A percentile compares a stretch with the other conserved stretches of the same genome.
phyloP scores from a whole-genome alignment of 768 basidiomycete genomes.

The Trametes cinnabarina region DNA sequence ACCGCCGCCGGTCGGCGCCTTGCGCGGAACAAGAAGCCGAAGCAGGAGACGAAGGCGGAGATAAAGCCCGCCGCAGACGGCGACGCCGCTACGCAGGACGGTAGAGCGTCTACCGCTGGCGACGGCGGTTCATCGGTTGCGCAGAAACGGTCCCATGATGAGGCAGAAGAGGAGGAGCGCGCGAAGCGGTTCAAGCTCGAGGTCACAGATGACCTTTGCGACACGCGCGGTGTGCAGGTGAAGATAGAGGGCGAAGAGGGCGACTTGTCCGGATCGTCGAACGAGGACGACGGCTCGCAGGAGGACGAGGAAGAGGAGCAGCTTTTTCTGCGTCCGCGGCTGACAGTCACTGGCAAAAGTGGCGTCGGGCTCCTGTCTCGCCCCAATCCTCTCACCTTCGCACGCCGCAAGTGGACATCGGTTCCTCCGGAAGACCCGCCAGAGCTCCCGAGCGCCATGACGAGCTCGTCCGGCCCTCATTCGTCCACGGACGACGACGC shows the following conservation, averaged over 20 bases:
- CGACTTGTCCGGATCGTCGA: slow-evolving; percentile 9
- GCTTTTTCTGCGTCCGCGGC: slow-evolving; percentile 12
- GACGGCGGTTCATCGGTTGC: slow-evolving; percentile 2
- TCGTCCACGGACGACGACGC: slow-evolving; percentile 22
- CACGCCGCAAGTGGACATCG: slow-evolving; percentile 34
- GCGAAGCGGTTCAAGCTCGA: slow-evolving; percentile 13
- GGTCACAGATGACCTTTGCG: slow-evolving; percentile 3
- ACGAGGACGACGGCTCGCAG: slow-evolving; percentile 13
- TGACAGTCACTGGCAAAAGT: slow-evolving; percentile 15
- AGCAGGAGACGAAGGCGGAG: slow-evolving; percentile 1
- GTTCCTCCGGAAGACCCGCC: slow-evolving; percentile 15
- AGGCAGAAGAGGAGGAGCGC: slow-evolving; percentile 16
- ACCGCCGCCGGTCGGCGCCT: slow-evolving; percentile 19
- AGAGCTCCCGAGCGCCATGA: background rate
- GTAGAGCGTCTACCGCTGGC: background rate
- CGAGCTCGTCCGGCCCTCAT: background rate
- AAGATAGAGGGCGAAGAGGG: slow-evolving; percentile 21
- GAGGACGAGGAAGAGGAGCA: slow-evolving; percentile 18
- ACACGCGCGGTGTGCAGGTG: slow-evolving; percentile 2
- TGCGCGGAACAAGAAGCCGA: slow-evolving; percentile 1
- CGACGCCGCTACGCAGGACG: background rate
- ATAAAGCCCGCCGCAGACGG: background rate
- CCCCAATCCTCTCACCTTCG: slow-evolving; percentile 34
- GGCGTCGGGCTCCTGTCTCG: slow-evolving; percentile 22
- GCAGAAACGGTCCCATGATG: slow-evolving; percentile 10